A percentile compares a stretch with the other conserved stretches of the same genome.
These are phyloP conservation scores for Glycine latifolia DNA, from an alignment of 306 rosid species.

Conservation along the genomic window DNA sequence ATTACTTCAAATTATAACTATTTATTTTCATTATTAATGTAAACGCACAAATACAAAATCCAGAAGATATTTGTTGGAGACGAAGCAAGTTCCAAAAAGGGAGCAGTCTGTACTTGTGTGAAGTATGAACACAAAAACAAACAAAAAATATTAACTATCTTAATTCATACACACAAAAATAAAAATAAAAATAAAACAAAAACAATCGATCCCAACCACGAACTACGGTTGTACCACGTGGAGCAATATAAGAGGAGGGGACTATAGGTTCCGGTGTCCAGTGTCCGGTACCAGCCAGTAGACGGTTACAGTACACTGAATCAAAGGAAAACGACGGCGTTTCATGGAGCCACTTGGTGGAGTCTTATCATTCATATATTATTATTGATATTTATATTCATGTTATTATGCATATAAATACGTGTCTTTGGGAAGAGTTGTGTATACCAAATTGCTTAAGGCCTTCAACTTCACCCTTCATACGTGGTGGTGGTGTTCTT, in stretches of 20 bases:
- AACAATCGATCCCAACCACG: neutral
- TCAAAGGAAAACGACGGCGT: conserved; percentile 55
- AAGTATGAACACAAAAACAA: neutral
- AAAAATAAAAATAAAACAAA: neutral
- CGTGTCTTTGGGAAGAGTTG: conserved; percentile 34
- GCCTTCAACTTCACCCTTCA: conserved; percentile 25
- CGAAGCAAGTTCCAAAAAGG: too few species aligned
- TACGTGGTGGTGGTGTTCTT: neutral
- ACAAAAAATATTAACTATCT: neutral
- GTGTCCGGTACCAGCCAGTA: conserved; percentile 37
- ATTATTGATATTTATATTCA: neutral
- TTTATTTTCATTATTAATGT: neutral
- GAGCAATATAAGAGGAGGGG: neutral
- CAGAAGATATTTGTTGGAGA: too few species aligned
- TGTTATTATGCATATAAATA: conserved; percentile 58
- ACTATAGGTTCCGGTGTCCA: conserved; percentile 33
- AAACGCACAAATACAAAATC: too few species aligned
- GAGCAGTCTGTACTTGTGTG: neutral
- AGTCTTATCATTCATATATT: neutral
- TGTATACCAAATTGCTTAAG: conserved; percentile 3
- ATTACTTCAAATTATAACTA: neutral
- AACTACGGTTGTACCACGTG: conserved; percentile 48
- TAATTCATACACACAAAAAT: neutral
- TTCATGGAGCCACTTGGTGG: neutral
- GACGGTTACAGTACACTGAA: neutral